Evolutionary conservation across 306 rosid species (phyloP), one percentile per base, ranked within the genome.

Genomic region (Cicer pinnatifidum): DNA sequence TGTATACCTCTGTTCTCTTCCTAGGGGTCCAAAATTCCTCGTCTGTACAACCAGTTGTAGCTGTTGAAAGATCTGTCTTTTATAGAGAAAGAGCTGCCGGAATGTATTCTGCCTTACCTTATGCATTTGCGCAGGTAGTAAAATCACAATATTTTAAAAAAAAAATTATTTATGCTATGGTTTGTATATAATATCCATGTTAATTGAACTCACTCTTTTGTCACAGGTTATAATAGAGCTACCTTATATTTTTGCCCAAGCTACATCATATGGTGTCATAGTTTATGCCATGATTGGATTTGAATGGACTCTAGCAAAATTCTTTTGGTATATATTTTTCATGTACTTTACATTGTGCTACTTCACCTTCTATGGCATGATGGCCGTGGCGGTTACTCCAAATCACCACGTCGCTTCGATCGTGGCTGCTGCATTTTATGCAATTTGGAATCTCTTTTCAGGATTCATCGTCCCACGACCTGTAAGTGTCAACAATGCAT

Each of bases 281-380:
- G 88, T 86, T 20, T 88, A 88, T 69, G 90, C 88, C 69, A 86
- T 88, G 92, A 80, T 88, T 10, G 90, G 85, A 50, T 88, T 82
- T 61, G 90, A 88, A 0, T 88, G 92, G 90, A 83, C 78, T 13
- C 78, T 39, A 9, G 84, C 7, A 10, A 88, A 88, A 73, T 84
- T 88, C 81, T 76, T 86, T 8, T 88, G 92, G 90, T 86, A 80
- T n/a, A 50, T 86, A n/a, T 86, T 84, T 59, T 88, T 86, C 82
- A 84, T 82, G 87, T 86, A 58, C 81, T 82, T 82, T 80, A 80
- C 90, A 13, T 67, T 88, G 43, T 53, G 82, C 73, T 88, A 88
- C 85, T 88, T 86, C 87, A 88, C 86, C 75, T 88, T 71, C 85
- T 88, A 82, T 20, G 92, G 92, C 51, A 88, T 88, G 88, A 84